These are phyloP conservation scores for Carex cristatella DNA, from an alignment of 176 grass and related monocot genomes.

Conservation along the genomic window DNA sequence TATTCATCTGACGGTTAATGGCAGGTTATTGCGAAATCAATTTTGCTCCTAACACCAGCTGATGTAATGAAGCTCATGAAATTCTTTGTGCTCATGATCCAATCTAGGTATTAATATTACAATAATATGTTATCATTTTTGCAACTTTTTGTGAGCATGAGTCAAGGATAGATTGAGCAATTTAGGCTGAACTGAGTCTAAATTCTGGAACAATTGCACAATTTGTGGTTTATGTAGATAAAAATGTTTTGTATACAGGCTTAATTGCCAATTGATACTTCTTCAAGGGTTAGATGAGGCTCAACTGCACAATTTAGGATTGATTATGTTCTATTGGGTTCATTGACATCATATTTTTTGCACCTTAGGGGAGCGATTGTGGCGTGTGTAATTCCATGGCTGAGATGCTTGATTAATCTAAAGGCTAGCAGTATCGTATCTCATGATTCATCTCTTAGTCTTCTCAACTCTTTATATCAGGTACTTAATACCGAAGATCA, in stretches of 20 bases:
- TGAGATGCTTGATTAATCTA: slow-evolving; percentile 63
- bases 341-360: slow-evolving; percentile 10
- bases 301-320: neutral
- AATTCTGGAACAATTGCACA: slow-evolving; percentile 4
- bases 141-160: neutral
- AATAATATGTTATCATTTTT: neutral
- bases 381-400: slow-evolving; percentile 71
- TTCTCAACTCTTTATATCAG: slow-evolving; percentile 90
- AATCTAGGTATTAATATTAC: slow-evolving; percentile 51
- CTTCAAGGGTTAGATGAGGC: neutral
- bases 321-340: neutral
- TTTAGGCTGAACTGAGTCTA: neutral
- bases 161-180: neutral
- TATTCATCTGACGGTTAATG: slow-evolving; percentile 20
- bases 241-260: neutral
- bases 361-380: slow-evolving; percentile 46
- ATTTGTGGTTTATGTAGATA: neutral
- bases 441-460: slow-evolving; percentile 63
- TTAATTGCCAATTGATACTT: neutral
- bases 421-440: slow-evolving; percentile 76
- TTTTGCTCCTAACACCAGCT: slow-evolving; percentile 61
- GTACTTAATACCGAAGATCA: slow-evolving; percentile 24
- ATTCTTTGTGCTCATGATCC: slow-evolving; percentile 56
- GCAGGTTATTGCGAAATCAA: slow-evolving; percentile 84
- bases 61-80: slow-evolving; percentile 78